These are phyloP conservation scores for Perkinsus marinus DNA, from an alignment of 169 alveolate genomes.

Conservation along the genomic window DNA sequence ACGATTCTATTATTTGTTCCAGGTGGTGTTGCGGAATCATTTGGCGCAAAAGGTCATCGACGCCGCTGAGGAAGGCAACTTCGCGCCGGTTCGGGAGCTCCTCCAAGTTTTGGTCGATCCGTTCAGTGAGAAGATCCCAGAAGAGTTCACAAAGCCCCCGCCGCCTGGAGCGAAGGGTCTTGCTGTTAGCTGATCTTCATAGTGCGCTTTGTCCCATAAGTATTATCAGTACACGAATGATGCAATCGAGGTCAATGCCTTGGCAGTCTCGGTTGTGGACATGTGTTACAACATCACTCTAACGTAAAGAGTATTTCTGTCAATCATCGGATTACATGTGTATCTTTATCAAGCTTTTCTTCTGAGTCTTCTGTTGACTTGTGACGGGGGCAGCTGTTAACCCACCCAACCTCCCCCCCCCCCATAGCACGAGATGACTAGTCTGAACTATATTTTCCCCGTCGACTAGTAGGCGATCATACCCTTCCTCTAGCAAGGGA, in stretches of 20 bases:
- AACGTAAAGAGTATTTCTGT: no score
- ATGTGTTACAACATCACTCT: no score
- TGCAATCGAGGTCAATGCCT: background rate
- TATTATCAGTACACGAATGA: background rate
- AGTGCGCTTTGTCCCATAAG: background rate
- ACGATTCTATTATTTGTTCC: background rate
- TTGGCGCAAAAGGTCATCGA: constrained; percentile 29
- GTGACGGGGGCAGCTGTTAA: no score
- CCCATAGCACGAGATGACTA: no score
- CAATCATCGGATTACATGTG: no score
- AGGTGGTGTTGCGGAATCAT: constrained; percentile 32
- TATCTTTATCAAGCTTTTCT: no score
- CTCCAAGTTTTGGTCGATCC: constrained; percentile 25
- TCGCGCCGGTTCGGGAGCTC: constrained; percentile 16
- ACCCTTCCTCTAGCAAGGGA: no score
- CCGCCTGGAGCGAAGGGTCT: background rate
- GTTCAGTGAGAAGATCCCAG: constrained; percentile 13
- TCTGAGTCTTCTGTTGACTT: no score
- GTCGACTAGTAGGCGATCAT: no score
- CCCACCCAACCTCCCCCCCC: no score
- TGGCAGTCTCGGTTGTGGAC: background rate
- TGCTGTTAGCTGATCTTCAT: background rate
- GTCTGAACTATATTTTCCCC: no score
- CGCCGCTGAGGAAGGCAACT: constrained; percentile 31
- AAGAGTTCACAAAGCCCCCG: background rate